These are phyloP conservation scores for Penicillium crustosum DNA, from an alignment of 2,329 filamentous ascomycete genomes.

Conservation along the genomic window DNA sequence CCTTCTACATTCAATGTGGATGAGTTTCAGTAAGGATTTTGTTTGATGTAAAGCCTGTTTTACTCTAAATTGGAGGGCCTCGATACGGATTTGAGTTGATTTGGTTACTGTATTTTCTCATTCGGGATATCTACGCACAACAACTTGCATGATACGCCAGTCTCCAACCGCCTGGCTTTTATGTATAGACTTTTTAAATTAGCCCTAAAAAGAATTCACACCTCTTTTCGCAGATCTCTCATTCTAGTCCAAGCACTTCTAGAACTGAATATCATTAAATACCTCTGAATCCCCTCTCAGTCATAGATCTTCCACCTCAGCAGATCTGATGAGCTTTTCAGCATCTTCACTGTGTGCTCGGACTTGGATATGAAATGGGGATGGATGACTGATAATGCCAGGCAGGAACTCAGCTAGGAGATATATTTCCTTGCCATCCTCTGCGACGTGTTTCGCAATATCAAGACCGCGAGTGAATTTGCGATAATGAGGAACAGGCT, in stretches of 20 bases:
- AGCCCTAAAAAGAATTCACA: too few species aligned
- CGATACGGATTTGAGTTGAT: too few species aligned
- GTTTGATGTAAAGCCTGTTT: too few species aligned
- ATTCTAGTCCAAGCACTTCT: background rate
- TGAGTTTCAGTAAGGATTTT: too few species aligned
- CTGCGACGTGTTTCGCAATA: conserved; percentile 44
- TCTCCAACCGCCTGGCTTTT: too few species aligned
- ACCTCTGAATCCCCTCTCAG: background rate
- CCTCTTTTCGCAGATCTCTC: background rate
- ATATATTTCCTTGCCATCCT: conserved; percentile 36
- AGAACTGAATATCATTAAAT: background rate
- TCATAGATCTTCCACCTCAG: conserved; percentile 14
- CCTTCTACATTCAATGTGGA: too few species aligned
- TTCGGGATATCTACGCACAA: too few species aligned
- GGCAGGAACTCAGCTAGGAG: conserved; percentile 33
- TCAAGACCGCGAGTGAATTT: conserved; percentile 48
- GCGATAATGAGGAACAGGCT: conserved; percentile 46
- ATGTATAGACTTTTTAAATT: too few species aligned
- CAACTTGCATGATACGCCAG: too few species aligned
- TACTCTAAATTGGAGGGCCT: too few species aligned
- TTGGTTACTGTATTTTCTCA: too few species aligned
- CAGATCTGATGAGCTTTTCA: conserved; percentile 32
- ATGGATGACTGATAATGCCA: conserved; percentile 38
- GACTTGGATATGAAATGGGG: conserved; percentile 37
- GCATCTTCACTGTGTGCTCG: conserved; percentile 36